phyloP scores from a whole-genome alignment of 139 green algal genomes.

The Axilococcus clingmanii region DNA sequence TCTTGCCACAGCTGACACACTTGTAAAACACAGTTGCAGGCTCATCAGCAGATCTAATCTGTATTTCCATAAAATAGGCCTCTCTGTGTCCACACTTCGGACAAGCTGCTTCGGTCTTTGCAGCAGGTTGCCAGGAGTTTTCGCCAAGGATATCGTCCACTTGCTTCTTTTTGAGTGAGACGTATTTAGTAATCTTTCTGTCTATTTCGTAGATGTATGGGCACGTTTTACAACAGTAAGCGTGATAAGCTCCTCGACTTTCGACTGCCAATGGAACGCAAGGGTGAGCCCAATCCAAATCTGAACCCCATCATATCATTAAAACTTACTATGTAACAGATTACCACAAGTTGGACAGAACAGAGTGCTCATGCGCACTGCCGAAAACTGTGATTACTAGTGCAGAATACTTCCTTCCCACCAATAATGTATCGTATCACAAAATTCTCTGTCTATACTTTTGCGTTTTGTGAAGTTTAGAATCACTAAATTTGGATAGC shows the following conservation, averaged over 20 bases:
- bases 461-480: too few relatives aligned
- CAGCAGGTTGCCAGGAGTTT: constrained; percentile 82
- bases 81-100: constrained; percentile 62
- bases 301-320: constrained; percentile 1
- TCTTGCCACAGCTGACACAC: constrained; percentile 62
- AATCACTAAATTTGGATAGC: too few relatives aligned
- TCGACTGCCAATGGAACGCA: constrained; percentile 41
- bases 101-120: constrained; percentile 70
- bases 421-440: too few relatives aligned
- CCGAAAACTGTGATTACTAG: too few relatives aligned
- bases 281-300: not conserved
- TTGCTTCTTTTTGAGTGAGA: constrained; percentile 56
- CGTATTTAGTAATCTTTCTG: constrained; percentile 53
- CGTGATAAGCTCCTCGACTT: constrained; percentile 43
- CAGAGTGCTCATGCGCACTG: too few relatives aligned
- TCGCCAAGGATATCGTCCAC: constrained; percentile 86
- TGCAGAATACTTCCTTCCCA: too few relatives aligned
- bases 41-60: constrained; percentile 89
- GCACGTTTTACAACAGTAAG: constrained; percentile 71
- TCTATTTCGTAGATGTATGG: constrained; percentile 77
- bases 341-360: constrained; percentile 86
- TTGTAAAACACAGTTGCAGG: constrained; percentile 87
- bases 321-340: constrained; percentile 58
- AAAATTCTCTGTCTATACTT: too few relatives aligned
- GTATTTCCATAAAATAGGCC: constrained; percentile 90